Evolutionary conservation across 2,329 filamentous ascomycete species (phyloP), one percentile per base, ranked within the genome.

Genomic region (Pestalotiopsis sp.): DNA sequence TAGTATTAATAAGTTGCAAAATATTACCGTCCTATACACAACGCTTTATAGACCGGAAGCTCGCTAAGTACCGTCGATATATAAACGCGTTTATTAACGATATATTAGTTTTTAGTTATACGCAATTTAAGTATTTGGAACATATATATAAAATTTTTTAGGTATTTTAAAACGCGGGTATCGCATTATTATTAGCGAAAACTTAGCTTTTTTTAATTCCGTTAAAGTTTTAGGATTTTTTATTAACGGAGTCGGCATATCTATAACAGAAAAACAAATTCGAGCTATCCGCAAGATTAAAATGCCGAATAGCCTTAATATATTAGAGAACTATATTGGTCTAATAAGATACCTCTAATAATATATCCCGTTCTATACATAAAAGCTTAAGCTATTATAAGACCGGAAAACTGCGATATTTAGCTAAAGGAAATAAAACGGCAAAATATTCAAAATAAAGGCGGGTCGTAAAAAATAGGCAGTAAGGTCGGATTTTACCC

Each of bases 331-430:
- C 23, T 58, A 58, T 58, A 58, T 58, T 13, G 17, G 52, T 7
- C 13, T 58, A 23, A 58, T 9, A 1, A 9, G 7, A 23, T 58
- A 58, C 23, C 23, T 58, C 3, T 58, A 58, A 58, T 23, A 58
- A 58, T 58, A 20, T 58, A 25, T 58, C n/a, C 13, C 13, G 13
- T 58, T 20, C 23, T 58, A 58, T 58, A 58, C 13, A 23, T 58
- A 58, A 58, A 58, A 58, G 23, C 11, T 58, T 23, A 58, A 58
- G 52, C 25, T 58, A 58, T 58, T 58, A 23, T 58, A 58, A 58
- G 23, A 1, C 25, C 6, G 12, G 23, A 58, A 58, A 58, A 58
- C n/a, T 5, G n/a, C 1, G 2, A 23, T 58, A 23, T 23, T 58
- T n/a, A n/a, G n/a, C n/a, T n/a, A n/a, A n/a, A n/a, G n/a, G 9